Percentiles rank a stretch among this genome's conserved stretches.
Evolutionary conservation across 106 monocot species (phyloP).

Genomic region (Dactylorhiza incarnata): DNA sequence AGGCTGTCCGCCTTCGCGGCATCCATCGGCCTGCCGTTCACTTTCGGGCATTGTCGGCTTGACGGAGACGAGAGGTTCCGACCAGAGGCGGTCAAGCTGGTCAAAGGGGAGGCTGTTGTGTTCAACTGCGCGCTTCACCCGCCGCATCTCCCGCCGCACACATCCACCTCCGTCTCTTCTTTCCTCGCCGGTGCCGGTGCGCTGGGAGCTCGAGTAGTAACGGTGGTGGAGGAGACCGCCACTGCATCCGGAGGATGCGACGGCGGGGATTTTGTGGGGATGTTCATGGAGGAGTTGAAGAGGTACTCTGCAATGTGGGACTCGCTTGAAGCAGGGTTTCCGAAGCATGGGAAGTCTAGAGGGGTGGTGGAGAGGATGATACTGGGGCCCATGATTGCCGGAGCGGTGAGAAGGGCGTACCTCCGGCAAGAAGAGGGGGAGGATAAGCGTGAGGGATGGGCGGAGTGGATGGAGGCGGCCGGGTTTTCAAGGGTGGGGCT

Average conservation of each 20-base stretch:
- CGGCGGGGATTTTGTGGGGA: constrained; percentile 12
- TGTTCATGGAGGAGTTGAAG: constrained; percentile 37
- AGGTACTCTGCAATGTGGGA: constrained; percentile 42
- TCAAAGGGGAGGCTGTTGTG: constrained; percentile 42
- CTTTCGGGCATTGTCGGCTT: constrained; percentile 56
- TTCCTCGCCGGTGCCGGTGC: constrained; percentile 25
- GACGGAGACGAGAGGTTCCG: constrained; percentile 51
- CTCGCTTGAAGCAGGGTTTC: constrained; percentile 41
- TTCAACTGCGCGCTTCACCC: constrained; percentile 54
- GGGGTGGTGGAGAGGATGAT: constrained; percentile 28
- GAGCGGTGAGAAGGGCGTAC: constrained; percentile 23
- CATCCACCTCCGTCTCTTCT: constrained; percentile 25
- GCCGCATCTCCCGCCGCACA: constrained; percentile 16
- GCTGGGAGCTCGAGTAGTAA: constrained; percentile 14
- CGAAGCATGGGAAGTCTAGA: constrained; percentile 28
- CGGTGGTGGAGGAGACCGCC: constrained; percentile 36
- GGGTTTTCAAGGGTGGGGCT: constrained; percentile 13
- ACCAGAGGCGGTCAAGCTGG: constrained; percentile 19
- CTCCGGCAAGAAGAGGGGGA: constrained; percentile 2
- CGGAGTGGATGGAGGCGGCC: constrained; percentile 16
- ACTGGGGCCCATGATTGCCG: constrained; percentile 28
- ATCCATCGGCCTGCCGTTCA: constrained; percentile 48
- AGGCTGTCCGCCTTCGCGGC: constrained; percentile 48
- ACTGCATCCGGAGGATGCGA: constrained; percentile 2
- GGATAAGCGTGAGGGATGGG: constrained; percentile 16